phyloP scores from a whole-genome alignment of 495 filamentous ascomycete genomes.

The Talaromyces liani region DNA sequence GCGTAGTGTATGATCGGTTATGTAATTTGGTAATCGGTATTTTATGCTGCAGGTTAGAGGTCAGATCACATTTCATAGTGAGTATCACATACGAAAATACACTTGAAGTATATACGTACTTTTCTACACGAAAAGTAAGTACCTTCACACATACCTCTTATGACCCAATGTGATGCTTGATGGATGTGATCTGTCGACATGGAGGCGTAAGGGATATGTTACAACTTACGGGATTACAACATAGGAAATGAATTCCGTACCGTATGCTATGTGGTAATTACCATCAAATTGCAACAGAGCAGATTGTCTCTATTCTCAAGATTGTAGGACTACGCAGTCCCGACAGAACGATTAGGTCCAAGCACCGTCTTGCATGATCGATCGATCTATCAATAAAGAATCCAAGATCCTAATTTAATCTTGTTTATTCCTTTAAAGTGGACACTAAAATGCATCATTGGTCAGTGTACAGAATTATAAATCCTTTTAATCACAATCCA shows the following conservation, averaged over 20 bases:
- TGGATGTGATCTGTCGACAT: neutral
- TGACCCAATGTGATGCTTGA: neutral
- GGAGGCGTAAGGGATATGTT: neutral
- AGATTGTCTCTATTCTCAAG: too few species aligned
- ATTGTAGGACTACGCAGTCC: neutral
- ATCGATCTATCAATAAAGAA: neutral
- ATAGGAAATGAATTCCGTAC: neutral
- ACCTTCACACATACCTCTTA: neutral
- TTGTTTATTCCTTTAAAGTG: neutral
- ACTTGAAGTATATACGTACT: neutral
- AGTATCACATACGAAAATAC: neutral
- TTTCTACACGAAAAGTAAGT: neutral
- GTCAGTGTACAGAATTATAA: neutral
- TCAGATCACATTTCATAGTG: neutral
- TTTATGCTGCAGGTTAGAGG: neutral
- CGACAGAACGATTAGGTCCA: neutral
- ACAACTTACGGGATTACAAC: too few species aligned
- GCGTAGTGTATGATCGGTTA: neutral
- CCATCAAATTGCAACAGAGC: neutral
- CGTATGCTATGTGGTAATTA: neutral
- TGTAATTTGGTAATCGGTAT: neutral
- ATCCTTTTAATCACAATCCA: neutral
- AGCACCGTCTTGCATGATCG: neutral
- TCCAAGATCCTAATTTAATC: neutral
- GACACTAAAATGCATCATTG: neutral